phyloP scores from a whole-genome alignment of 2,329 filamentous ascomycete genomes.

The Aschersonia sp. region DNA sequence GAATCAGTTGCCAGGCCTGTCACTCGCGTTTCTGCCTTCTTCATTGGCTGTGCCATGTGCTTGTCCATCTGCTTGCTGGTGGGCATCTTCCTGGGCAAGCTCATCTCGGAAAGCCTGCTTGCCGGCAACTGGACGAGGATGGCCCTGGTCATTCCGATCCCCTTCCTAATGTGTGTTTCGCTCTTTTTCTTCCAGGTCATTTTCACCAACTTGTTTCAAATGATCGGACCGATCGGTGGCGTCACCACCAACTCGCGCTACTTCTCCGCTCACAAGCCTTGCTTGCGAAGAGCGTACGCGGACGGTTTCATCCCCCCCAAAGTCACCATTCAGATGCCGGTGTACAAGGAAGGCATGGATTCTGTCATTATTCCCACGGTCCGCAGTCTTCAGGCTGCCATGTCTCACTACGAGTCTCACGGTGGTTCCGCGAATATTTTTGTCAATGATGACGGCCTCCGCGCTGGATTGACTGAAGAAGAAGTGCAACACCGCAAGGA shows the following conservation, averaged over 20 bases:
- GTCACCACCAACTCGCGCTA: conserved; percentile 27
- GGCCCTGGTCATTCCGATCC: conserved; percentile 18
- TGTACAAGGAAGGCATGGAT: conserved; percentile 25
- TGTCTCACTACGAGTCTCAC: conserved; percentile 33
- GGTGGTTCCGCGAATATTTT: conserved; percentile 36
- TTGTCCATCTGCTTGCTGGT: conserved; percentile 22
- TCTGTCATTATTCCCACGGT: conserved; percentile 33
- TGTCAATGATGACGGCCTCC: conserved; percentile 49
- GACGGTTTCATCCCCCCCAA: conserved; percentile 21
- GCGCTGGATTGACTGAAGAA: conserved; percentile 28
- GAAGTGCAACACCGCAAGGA: conserved; percentile 25
- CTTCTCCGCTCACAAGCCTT: conserved; percentile 25
- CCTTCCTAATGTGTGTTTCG: conserved; percentile 19
- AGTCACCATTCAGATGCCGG: conserved; percentile 18
- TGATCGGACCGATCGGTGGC: conserved; percentile 32
- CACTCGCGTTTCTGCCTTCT: conserved; percentile 19
- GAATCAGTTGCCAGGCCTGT: conserved; percentile 28
- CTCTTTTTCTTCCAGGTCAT: conserved; percentile 30
- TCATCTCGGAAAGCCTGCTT: conserved; percentile 22
- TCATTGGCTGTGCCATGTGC: conserved; percentile 22
- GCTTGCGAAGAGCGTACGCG: conserved; percentile 16
- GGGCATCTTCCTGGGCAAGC: conserved; percentile 20
- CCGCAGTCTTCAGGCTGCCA: conserved; percentile 30
- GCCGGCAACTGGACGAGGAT: conserved; percentile 22
- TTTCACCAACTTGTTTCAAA: conserved; percentile 24